These are phyloP conservation scores for Ustilaginoidea virens DNA, from an alignment of 2,329 filamentous ascomycete genomes.

Conservation along the genomic window DNA sequence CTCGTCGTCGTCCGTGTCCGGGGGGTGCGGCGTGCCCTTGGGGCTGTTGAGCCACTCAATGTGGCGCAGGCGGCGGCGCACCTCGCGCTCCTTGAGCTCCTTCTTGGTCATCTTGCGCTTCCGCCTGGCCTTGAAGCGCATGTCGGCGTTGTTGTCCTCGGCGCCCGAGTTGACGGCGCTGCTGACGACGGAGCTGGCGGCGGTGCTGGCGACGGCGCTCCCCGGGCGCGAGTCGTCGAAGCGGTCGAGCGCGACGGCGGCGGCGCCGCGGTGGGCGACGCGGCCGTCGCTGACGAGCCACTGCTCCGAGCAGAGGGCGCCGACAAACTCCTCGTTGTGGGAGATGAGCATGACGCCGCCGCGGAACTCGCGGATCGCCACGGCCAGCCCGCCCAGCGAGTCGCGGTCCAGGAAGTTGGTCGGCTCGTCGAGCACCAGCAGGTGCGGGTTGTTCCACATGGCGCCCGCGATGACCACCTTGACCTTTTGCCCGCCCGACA, in stretches of 20 bases:
- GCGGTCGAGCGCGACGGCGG: conserved; percentile 59
- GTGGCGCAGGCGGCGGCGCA: conserved; percentile 72
- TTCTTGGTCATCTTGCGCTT: conserved; percentile 99
- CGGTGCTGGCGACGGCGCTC: conserved; percentile 36
- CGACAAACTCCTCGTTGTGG: conserved; percentile 98
- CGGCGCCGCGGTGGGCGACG: conserved; percentile 68
- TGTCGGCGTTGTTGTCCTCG: conserved; percentile 58
- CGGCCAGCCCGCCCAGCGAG: conserved; percentile 89
- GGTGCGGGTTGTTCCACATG: conserved; percentile 98
- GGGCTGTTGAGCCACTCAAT: conserved; percentile 72
- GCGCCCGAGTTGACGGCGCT: conserved; percentile 40
- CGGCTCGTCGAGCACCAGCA: conserved; percentile 93
- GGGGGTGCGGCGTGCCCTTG: conserved; percentile 66
- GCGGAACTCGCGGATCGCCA: conserved; percentile 95
- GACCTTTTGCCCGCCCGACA: conserved; percentile 96
- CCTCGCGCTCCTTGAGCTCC: conserved; percentile 87
- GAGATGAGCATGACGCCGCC: conserved; percentile 98
- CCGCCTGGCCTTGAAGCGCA: conserved; percentile 82
- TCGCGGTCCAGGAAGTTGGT: conserved; percentile 99
- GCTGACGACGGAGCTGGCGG: conserved; percentile 42
- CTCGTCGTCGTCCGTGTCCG: conserved; percentile 72
- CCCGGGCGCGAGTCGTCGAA: conserved; percentile 72
- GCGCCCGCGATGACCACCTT: conserved; percentile 94
- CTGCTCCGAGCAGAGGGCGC: conserved; percentile 87
- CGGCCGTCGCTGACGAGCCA: conserved; percentile 86